These are phyloP conservation scores for Fraxinus paxiana DNA, from an alignment of 305 asterid species.

Conservation along the genomic window DNA sequence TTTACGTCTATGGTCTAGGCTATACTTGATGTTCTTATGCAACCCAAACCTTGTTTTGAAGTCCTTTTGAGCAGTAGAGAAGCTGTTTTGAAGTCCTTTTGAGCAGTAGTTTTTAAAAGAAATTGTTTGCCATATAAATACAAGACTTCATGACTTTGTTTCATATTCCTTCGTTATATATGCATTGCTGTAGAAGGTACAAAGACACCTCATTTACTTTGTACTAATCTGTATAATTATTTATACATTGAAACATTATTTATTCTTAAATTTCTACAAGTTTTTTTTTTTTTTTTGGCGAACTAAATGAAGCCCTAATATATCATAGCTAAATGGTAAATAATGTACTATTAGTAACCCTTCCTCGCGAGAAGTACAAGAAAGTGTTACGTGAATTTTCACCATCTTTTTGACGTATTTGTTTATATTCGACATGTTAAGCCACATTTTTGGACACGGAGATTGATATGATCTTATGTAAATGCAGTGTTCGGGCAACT, in stretches of 20 bases:
- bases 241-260: too few relatives aligned
- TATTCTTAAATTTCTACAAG: too few relatives aligned
- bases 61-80: background rate
- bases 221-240: too few relatives aligned
- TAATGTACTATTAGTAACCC: background rate
- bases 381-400: background rate
- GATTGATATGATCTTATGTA: background rate
- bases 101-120: background rate
- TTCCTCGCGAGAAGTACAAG: background rate
- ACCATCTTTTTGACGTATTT: too few relatives aligned
- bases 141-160: too few relatives aligned
- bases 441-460: background rate
- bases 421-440: background rate
- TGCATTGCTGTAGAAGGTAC: too few relatives aligned
- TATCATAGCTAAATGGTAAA: background rate
- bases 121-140: too few relatives aligned
- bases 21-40: background rate
- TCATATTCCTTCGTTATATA: too few relatives aligned
- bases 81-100: background rate
- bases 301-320: background rate
- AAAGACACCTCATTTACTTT: too few relatives aligned
- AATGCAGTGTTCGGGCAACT: constrained; percentile 40
- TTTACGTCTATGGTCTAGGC: background rate
- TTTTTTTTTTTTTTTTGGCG: too few relatives aligned
- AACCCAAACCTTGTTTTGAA: background rate